Base-by-base conservation (phyloP, 2,329 filamentous ascomycete genomes). In the Cordyceps farinosa region DNA sequence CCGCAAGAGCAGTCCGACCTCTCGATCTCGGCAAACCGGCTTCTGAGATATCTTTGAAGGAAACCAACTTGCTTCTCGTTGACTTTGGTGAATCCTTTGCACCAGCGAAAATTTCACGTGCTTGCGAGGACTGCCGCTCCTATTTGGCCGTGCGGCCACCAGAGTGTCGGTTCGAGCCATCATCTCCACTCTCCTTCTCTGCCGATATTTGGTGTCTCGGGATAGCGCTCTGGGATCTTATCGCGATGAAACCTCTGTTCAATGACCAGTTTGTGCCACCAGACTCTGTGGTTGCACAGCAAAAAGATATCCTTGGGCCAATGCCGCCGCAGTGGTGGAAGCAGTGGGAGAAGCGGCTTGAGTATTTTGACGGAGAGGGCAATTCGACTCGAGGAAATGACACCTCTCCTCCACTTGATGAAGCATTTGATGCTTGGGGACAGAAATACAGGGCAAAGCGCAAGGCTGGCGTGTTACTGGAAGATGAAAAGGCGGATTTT, bases 21-120 rank as follows among this genome's bases (percentile, higher is more conserved):
- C 54, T 68, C 3, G 51, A 61, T 44, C 67, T 76, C 29, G 73
- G 70, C 2, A 73, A 73, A 65, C 44, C 66, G 5, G 70, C 70
- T 7, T 65, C 73, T 48, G 62, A 72, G 0, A 70, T 75, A 51
- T 64, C 66, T 9, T 34, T 74, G 29, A 64, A 65, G 1, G 75
- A 77, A 13, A 66, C 70, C 1, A 65, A 65, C 5, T 44, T 72
- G 0, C 61, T 76, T 56, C 71, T 77, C 1, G 68, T 65, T 64
- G 75, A 77, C 65, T 77, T 75, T 68, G 73, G 73, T 13, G 71
- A 74, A 54, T 66, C 72, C 5, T 75, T 74, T 63, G 38, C 66
- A 1, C 70, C 72, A 22, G 63, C 52, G 17, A 64, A 53, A 29
- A 66, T 71, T 1, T 2, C 44, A 52, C 70, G 70, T 34, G 65